Conservation (phyloP, 306 rosid genomes). For the Alnus glutinosa region DNA sequence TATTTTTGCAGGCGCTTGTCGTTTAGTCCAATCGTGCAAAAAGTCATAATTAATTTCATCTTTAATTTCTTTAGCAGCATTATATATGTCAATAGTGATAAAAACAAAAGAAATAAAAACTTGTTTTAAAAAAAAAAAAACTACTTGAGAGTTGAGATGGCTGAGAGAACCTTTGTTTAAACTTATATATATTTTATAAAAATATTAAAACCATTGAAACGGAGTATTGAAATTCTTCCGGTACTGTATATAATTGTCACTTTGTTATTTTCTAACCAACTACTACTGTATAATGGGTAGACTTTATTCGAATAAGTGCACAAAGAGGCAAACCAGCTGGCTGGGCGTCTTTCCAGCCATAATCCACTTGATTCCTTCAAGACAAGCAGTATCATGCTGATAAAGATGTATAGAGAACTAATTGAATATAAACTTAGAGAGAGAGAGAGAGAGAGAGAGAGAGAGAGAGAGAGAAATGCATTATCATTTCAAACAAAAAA, state of each 20-base stretch:
- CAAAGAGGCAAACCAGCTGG: slow-evolving; percentile 21
- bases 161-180: background rate
- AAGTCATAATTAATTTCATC: no score
- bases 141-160: background rate
- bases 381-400: background rate
- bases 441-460: no score
- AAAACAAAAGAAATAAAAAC: background rate
- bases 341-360: slow-evolving; percentile 35
- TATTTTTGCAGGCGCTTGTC: no score
- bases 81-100: no score
- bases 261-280: background rate
- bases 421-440: no score
- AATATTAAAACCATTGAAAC: background rate
- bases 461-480: no score
- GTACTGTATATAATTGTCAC: background rate
- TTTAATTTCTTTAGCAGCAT: no score
- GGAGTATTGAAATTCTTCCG: background rate
- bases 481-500: no score
- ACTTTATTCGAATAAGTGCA: background rate
- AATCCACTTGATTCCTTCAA: background rate
- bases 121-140: background rate
- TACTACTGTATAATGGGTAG: background rate
- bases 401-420: no score
- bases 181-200: background rate
- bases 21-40: no score